Base-by-base conservation (phyloP, 2,329 filamentous ascomycete genomes). In the Myriosclerotinia duriaeana region DNA sequence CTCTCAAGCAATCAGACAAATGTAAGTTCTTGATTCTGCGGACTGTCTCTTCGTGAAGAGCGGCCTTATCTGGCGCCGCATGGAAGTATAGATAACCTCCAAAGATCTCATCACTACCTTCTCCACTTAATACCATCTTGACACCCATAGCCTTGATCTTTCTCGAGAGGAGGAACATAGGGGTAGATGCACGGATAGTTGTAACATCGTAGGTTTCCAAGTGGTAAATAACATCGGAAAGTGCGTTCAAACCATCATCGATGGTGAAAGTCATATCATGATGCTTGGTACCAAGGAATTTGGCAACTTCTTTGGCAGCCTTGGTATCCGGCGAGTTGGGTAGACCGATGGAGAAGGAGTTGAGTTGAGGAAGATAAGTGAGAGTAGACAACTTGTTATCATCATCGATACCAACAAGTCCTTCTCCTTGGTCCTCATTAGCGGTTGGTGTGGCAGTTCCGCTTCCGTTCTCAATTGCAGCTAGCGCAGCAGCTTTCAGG, bases 111-210 rank as follows among this genome's bases (percentile, higher is more conserved):
- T 99, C 95, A 76, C 91, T 95, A 60, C 95, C 95, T 81, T 99
- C 95, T 69, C 95, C 95, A 75, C 91, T 96, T 69, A 99, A 85
- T 66, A 99, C 95, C 95, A 99, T 99, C 87, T 99, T 99, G 77
- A 99, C 91, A 71, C 95, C 95, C 89, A 97, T 94, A 46, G 93
- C 95, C 85, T 99, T 99, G 84, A 99, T 99, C 85, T 99, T 99
- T 78, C 96, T 89, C 69, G 92, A 95, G 58, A 99, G 86, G 70
- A 99, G 83, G 82, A 97, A 99, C 95, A 99, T 99, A 72, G 95
- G 95, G 14, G 95, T 99, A 14, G 94, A 98, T 65, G 95, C 95
- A 77, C 95, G 93, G 77, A 99, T 98, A 3, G 95, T 99, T 64
- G 95, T 99, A 36, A 99, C 95, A 78, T 99, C 95, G 81, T 95